A percentile compares a stretch with the other conserved stretches of the same genome.
Conservation (phyloP, 345 rosid species). For the Gossypium stocksii region DNA sequence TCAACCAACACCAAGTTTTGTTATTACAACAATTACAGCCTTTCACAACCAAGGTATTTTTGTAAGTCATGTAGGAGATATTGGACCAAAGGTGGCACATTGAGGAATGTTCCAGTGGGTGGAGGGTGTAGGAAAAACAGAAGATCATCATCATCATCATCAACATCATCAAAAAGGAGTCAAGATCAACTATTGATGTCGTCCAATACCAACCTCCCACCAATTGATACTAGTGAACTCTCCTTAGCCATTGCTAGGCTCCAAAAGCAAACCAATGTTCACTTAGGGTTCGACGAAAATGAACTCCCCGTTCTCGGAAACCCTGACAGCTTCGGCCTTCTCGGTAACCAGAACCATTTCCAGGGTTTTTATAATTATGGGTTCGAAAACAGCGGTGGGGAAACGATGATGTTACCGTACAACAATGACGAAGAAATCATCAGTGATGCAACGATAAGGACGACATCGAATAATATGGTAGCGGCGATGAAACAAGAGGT, state of each 20-base stretch:
- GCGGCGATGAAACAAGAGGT: slow-evolving; percentile 62
- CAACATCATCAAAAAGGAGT: slow-evolving; percentile 29
- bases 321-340: slow-evolving; percentile 14
- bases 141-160: slow-evolving; percentile 46
- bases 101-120: slow-evolving; percentile 74
- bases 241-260: slow-evolving; percentile 70
- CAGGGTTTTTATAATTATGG: slow-evolving; percentile 39
- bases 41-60: slow-evolving; percentile 77
- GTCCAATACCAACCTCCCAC: slow-evolving; percentile 32
- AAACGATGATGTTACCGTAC: slow-evolving; percentile 27
- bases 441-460: neutral
- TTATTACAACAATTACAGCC: slow-evolving; percentile 89
- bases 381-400: neutral
- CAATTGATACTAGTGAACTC: slow-evolving; percentile 50
- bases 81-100: slow-evolving; percentile 87
- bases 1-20: slow-evolving; percentile 84
- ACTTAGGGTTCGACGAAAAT: slow-evolving; percentile 50
- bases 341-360: slow-evolving; percentile 39
- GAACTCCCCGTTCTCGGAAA: slow-evolving; percentile 11
- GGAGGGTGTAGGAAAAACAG: slow-evolving; percentile 77
- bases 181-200: slow-evolving; percentile 37
- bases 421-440: slow-evolving; percentile 23
- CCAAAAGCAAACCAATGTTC: slow-evolving; percentile 45
- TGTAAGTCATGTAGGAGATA: slow-evolving; percentile 83
- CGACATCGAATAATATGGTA: slow-evolving; percentile 34